A percentile compares a stretch with the other conserved stretches of the same genome.
These are phyloP conservation scores for Globisporangium emineosum DNA, from an alignment of 352 stramenopile species.

Conservation along the genomic window DNA sequence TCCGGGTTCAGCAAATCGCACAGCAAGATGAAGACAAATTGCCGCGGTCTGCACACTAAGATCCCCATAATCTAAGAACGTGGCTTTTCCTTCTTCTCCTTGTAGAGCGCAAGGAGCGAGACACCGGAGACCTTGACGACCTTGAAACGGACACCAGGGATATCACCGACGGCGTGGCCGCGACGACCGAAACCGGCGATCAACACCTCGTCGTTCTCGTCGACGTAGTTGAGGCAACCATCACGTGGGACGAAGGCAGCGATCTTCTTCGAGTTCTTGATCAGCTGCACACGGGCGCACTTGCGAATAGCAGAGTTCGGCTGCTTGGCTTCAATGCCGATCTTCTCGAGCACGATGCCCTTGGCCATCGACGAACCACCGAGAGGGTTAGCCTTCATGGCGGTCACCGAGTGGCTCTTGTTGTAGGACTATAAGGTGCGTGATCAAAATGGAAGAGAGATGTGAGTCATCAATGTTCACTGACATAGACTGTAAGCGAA, in stretches of 20 bases:
- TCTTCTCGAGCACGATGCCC: constrained; percentile 99
- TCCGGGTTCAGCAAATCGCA: constrained; percentile 8
- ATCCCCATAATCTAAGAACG: constrained; percentile 89
- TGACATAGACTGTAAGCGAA: not conserved
- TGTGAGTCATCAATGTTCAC: not conserved
- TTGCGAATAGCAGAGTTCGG: constrained; percentile 99
- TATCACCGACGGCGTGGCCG: constrained; percentile 99
- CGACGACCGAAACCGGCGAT: constrained; percentile 99
- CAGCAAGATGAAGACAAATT: not conserved
- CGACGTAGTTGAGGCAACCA: constrained; percentile 99
- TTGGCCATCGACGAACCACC: constrained; percentile 99
- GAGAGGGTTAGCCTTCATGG: constrained; percentile 99
- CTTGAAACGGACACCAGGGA: constrained; percentile 99
- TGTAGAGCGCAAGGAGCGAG: constrained; percentile 99
- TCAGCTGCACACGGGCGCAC: constrained; percentile 99
- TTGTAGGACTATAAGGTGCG: constrained; percentile 90
- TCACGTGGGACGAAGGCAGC: constrained; percentile 99
- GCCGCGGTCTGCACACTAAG: constrained; percentile 1
- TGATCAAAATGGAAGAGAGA: not conserved
- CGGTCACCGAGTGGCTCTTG: constrained; percentile 99
- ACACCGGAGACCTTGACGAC: constrained; percentile 99
- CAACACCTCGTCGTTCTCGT: constrained; percentile 99
- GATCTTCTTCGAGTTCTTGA: constrained; percentile 99
- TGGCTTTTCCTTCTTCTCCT: constrained; percentile 99
- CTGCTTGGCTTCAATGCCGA: constrained; percentile 99